These are phyloP conservation scores for Moniliophthora roreri DNA, from an alignment of 1,284 basidiomycete genomes.

Conservation along the genomic window DNA sequence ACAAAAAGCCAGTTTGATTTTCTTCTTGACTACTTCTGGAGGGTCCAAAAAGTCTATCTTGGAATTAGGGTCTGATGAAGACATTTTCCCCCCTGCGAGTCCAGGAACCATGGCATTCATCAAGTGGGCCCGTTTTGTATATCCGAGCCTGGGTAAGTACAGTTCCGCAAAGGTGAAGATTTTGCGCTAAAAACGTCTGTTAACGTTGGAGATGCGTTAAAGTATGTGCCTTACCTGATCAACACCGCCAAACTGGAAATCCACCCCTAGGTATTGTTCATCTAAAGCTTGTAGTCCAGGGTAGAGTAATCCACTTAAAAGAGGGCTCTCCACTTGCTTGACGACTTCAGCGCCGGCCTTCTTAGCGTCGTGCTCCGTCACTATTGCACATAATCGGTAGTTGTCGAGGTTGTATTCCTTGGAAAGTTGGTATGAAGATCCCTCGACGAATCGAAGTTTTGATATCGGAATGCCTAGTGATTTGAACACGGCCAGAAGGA, in stretches of 20 bases:
- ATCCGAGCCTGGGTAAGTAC: conserved; percentile 92
- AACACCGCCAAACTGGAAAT: conserved; percentile 98
- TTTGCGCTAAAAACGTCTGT: conserved; percentile 68
- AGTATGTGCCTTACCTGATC: conserved; percentile 96
- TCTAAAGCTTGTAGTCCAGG: conserved; percentile 96
- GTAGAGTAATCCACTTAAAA: conserved; percentile 92
- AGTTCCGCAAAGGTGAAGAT: conserved; percentile 98
- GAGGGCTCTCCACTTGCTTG: conserved; percentile 93
- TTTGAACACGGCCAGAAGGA: conserved; percentile 83
- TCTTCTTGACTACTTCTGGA: conserved; percentile 81
- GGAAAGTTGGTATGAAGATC: conserved; percentile 91
- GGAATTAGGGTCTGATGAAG: conserved; percentile 93
- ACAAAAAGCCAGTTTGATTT: conserved; percentile 93
- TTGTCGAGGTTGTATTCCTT: conserved; percentile 95
- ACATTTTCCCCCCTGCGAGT: conserved; percentile 96
- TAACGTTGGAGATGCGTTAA: too few species aligned
- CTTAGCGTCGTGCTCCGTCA: conserved; percentile 95
- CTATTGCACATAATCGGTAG: conserved; percentile 87
- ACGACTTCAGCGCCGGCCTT: conserved; percentile 99
- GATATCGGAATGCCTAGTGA: conserved; percentile 91
- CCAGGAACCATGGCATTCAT: conserved; percentile 99
- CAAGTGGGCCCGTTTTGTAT: conserved; percentile 92
- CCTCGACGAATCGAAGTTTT: conserved; percentile 84
- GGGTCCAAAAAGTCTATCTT: conserved; percentile 98
- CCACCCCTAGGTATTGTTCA: conserved; percentile 94